Percentiles rank a stretch among this genome's conserved stretches.
These are phyloP conservation scores for Silene uniflora DNA, from an alignment of 148 eudicot genomes.

Conservation along the genomic window DNA sequence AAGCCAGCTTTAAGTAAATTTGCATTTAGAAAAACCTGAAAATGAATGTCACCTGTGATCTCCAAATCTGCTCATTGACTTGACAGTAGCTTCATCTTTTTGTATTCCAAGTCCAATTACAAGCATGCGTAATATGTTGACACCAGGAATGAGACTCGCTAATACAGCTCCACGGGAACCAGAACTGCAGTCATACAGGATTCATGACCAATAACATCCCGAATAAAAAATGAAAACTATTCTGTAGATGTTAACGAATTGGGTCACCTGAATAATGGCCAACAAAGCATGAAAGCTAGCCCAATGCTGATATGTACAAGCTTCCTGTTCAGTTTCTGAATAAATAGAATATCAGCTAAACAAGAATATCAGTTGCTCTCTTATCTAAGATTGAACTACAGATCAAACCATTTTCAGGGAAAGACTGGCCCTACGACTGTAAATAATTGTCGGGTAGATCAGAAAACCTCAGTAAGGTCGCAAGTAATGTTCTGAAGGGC, in stretches of 20 bases:
- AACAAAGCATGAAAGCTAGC: slow-evolving; percentile 86
- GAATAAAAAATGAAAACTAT: not conserved
- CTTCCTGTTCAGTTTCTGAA: slow-evolving; percentile 84
- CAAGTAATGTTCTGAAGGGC: not conserved
- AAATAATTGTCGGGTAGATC: not conserved
- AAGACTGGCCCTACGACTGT: not conserved
- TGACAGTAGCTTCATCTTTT: slow-evolving; percentile 82
- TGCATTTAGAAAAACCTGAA: not conserved
- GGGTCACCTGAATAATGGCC: slow-evolving; percentile 97
- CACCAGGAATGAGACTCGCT: slow-evolving; percentile 71
- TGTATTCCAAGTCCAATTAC: slow-evolving; percentile 68
- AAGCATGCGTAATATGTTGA: slow-evolving; percentile 70
- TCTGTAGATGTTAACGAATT: not conserved
- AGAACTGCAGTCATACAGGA: slow-evolving; percentile 40
- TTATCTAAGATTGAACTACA: not conserved
- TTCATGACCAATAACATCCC: not conserved
- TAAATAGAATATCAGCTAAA: slow-evolving; percentile 6
- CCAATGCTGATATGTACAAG: slow-evolving; percentile 83
- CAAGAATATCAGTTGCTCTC: not conserved
- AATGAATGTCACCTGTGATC: slow-evolving; percentile 46
- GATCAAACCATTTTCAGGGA: not conserved
- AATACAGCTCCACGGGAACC: slow-evolving; percentile 62
- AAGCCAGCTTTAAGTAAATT: not conserved
- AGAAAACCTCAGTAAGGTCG: not conserved
- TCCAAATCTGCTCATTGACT: slow-evolving; percentile 84